Base-by-base conservation (phyloP, 2,329 filamentous ascomycete species). In the Lithohypha guttulata region DNA sequence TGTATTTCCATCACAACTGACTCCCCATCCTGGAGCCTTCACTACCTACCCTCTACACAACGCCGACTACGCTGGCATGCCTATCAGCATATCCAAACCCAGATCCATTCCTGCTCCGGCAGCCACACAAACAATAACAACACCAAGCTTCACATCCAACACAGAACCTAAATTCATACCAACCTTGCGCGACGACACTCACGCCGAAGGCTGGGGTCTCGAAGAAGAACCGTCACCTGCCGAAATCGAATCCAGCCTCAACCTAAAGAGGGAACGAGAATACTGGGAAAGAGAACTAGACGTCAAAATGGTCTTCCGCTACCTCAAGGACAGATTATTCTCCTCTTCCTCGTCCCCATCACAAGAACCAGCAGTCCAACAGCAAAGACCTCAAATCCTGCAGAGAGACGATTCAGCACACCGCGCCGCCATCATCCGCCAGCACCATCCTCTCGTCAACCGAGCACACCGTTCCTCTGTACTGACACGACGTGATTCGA, bases 231-330 rank as follows among this genome's bases (percentile, higher is more conserved):
- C 63, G 10, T 42, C 51, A 35, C 42, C 48, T 39, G 21, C 48
- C 41, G 21, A 37, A 25, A 2, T 59, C 27, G 51, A 60, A 27
- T 37, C 34, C n/a, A 37, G 23, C 15, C 30, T 62, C 11, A 57
- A 61, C 6, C 46, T 68, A 22, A 64, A 84, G 51, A 58, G 62
- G 32, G 73, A 77, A 42, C 66, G 66, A 15, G 83, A 91, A 23
- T 91, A 94, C 55, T 98, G 91, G 91, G 87, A 96, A 61, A 79
- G 81, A 44, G 84, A 94, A 39, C 71, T 96, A 4, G 87, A 96
- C 54, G 75, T 95, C 48, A 83, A 82, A 55, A 81, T 94, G 58
- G 83, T 96, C 22, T 96, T 96, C 65, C 77, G 79, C 34, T 96
- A 91, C 55, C 70, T 94, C 20, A 75, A 79, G 42, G 81, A 76